phyloP scores from a whole-genome alignment of 2,329 filamentous ascomycete species.

The Monosporascus sp. region DNA sequence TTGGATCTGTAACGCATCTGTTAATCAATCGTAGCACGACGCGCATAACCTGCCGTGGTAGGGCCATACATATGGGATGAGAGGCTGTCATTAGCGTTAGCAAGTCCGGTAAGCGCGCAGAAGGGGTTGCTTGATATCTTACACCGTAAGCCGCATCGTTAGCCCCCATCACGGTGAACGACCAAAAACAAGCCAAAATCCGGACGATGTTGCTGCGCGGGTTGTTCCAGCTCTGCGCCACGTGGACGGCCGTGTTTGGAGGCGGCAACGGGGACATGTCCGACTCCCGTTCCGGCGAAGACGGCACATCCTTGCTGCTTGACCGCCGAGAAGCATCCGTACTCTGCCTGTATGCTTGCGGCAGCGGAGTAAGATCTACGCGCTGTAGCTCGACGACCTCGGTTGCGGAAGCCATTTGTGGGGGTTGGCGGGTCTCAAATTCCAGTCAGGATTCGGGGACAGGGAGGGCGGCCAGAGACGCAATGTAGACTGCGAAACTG shows the following conservation, averaged over 20 bases:
- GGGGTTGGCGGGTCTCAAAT: no score
- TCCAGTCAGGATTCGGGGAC: no score
- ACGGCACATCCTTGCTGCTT: no score
- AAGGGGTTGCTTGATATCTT: slow-evolving; percentile 20
- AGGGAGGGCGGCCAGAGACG: no score
- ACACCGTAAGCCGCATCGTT: slow-evolving; percentile 56
- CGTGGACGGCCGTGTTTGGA: slow-evolving; percentile 15
- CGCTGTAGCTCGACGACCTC: no score
- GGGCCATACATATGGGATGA: slow-evolving; percentile 46
- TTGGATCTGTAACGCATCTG: slow-evolving; percentile 32
- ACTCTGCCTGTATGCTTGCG: no score
- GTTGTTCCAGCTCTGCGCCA: slow-evolving; percentile 43
- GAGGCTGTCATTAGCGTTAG: slow-evolving; percentile 27
- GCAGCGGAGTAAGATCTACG: no score
- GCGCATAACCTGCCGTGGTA: not conserved
- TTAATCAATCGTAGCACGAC: slow-evolving; percentile 1
- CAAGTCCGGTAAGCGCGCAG: not conserved
- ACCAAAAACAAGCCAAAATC: slow-evolving; percentile 50
- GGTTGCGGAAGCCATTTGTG: no score
- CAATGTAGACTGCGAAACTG: no score
- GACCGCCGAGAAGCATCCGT: not conserved
- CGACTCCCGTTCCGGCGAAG: no score
- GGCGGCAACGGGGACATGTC: slow-evolving; percentile 10
- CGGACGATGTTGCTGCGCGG: slow-evolving; percentile 43
- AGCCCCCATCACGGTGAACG: slow-evolving; percentile 52